Conservation (phyloP, 371 early-diverging fungal species). For the Rhizomucor miehei region DNA sequence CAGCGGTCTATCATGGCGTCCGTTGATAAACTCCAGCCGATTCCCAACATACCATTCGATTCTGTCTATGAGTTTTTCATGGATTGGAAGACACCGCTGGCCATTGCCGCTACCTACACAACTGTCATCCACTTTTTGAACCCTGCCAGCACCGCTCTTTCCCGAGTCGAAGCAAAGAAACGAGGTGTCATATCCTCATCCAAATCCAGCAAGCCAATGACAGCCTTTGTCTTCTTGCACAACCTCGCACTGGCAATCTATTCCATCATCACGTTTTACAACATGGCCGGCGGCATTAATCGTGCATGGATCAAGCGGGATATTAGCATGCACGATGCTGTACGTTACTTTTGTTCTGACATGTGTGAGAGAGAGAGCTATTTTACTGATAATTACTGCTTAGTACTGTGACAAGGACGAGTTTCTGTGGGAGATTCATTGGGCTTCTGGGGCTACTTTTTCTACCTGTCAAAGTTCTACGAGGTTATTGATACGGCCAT, state of each 20-base stretch:
- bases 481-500: conserved; percentile 87
- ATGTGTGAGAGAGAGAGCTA: neutral
- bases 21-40: conserved; percentile 30
- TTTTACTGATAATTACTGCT: neutral
- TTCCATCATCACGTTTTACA: conserved; percentile 67
- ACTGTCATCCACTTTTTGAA: conserved; percentile 45
- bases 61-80: conserved; percentile 66
- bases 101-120: conserved; percentile 51
- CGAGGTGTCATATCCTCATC: conserved; percentile 31
- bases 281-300: conserved; percentile 58
- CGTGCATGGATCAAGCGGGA: conserved; percentile 39
- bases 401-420: conserved; percentile 70
- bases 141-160: conserved; percentile 52
- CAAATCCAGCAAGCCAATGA: conserved; percentile 52
- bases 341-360: conserved; percentile 29
- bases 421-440: conserved; percentile 70
- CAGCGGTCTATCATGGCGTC: conserved; percentile 3
- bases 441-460: conserved; percentile 77
- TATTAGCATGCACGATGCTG: conserved; percentile 35
- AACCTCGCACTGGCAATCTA: conserved; percentile 70
- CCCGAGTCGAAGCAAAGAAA: conserved; percentile 53
- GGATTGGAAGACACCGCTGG: conserved; percentile 75
- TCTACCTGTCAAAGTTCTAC: conserved; percentile 87
- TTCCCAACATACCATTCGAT: conserved; percentile 58
- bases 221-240: conserved; percentile 64